phyloP scores from a whole-genome alignment of 2,329 filamentous ascomycete genomes.

The Fusarium chuoi region DNA sequence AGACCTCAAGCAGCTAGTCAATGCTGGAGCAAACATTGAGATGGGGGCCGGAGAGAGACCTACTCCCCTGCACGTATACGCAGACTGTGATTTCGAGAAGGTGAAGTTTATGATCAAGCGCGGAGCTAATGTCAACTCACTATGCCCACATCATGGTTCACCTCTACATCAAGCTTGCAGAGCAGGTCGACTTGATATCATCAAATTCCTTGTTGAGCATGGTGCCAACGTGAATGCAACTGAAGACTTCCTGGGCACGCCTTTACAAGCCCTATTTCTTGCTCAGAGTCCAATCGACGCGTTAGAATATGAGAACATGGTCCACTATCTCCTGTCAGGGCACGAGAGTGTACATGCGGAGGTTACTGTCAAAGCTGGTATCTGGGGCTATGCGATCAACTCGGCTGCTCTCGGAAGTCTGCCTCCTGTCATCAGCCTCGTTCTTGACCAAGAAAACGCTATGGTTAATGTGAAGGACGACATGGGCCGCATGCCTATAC shows the following conservation, averaged over 20 bases:
- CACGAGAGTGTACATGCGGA: neutral
- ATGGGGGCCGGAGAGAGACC: rapidly evolving
- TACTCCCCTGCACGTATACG: neutral
- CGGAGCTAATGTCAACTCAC: neutral
- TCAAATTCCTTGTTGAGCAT: neutral
- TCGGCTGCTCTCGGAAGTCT: neutral
- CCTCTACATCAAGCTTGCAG: neutral
- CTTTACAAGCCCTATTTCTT: neutral
- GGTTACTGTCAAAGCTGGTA: neutral
- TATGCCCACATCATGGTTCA: neutral
- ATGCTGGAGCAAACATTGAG: neutral
- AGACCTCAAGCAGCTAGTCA: neutral
- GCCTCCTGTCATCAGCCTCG: neutral
- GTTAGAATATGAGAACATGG: neutral
- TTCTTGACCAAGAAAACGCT: neutral
- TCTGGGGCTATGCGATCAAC: neutral
- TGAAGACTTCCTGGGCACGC: neutral
- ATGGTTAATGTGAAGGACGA: neutral
- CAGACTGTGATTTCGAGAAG: neutral
- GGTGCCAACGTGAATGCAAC: neutral
- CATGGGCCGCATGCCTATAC: slow-evolving; percentile 8
- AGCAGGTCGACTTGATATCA: neutral
- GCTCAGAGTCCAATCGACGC: rapidly evolving
- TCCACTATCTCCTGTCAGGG: neutral
- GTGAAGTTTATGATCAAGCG: neutral